These are phyloP conservation scores for Colletotrichum plurivorum DNA, from an alignment of 2,329 filamentous ascomycete species.

Conservation along the genomic window DNA sequence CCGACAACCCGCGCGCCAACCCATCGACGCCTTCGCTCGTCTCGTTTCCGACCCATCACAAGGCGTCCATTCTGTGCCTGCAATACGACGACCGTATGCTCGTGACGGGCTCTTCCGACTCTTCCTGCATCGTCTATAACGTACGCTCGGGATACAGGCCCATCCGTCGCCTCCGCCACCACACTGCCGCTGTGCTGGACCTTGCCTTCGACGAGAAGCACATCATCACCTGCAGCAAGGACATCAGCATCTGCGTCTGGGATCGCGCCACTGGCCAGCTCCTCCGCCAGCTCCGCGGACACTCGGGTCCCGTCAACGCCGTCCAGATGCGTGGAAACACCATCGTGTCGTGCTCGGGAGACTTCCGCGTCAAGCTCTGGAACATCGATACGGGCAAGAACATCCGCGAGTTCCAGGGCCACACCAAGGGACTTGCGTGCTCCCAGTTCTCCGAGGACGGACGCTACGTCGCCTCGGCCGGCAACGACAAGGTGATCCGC, in stretches of 20 bases:
- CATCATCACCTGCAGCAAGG: slow-evolving; percentile 98
- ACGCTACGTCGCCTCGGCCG: slow-evolving; percentile 92
- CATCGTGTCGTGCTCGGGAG: slow-evolving; percentile 93
- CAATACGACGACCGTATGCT: slow-evolving; percentile 95
- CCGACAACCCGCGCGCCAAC: slow-evolving; percentile 62
- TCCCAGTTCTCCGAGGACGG: slow-evolving; percentile 97
- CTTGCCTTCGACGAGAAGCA: slow-evolving; percentile 92
- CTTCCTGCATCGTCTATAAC: slow-evolving; percentile 91
- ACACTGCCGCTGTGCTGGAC: slow-evolving; percentile 91
- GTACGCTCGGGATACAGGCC: slow-evolving; percentile 84
- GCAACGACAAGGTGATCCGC: slow-evolving; percentile 95
- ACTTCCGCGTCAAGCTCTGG: slow-evolving; percentile 95
- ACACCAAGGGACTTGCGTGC: slow-evolving; percentile 94
- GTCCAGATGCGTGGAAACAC: slow-evolving; percentile 95
- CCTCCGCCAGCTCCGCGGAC: slow-evolving; percentile 85
- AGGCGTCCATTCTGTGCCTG: slow-evolving; percentile 92
- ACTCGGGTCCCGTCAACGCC: slow-evolving; percentile 94
- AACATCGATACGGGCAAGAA: slow-evolving; percentile 90
- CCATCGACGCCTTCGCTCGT: slow-evolving; percentile 67
- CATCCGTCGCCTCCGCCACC: slow-evolving; percentile 81
- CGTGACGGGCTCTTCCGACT: slow-evolving; percentile 94
- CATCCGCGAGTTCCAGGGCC: slow-evolving; percentile 90
- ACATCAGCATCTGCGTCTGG: slow-evolving; percentile 95
- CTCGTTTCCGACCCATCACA: slow-evolving; percentile 79
- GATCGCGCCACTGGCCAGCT: slow-evolving; percentile 84